Conservation (phyloP, 805 yeast species). For the Teunomyces stri region DNA sequence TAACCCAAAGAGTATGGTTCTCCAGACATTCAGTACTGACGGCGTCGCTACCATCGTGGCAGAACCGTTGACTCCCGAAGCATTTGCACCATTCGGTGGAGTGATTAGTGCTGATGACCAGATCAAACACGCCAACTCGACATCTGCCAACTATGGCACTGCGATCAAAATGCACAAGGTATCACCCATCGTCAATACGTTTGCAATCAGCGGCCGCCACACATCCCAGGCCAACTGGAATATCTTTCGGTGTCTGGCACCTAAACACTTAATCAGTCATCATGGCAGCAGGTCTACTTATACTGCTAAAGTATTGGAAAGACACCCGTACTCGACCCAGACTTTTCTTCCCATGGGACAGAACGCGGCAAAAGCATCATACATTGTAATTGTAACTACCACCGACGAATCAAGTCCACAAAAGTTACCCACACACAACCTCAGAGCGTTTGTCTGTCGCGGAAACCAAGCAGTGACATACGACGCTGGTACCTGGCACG, state of each 20-base stretch:
- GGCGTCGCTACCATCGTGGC: slow-evolving; percentile 39
- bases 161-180: slow-evolving; percentile 76
- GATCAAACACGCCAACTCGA: slow-evolving; percentile 39
- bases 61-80: slow-evolving; percentile 59
- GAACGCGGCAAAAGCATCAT: slow-evolving; percentile 46
- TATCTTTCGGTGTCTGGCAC: slow-evolving; percentile 78
- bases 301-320: slow-evolving; percentile 68
- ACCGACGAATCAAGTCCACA: slow-evolving; percentile 36
- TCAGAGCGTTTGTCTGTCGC: slow-evolving; percentile 68
- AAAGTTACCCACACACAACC: slow-evolving; percentile 58
- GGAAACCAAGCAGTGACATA: slow-evolving; percentile 91
- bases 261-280: slow-evolving; percentile 51
- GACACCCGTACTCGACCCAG: slow-evolving; percentile 88
- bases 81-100: slow-evolving; percentile 69
- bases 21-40: slow-evolving; percentile 36
- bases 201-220: slow-evolving; percentile 40
- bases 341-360: slow-evolving; percentile 91
- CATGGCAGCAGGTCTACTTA: slow-evolving; percentile 29
- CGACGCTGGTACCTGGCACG: slow-evolving; percentile 88
- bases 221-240: slow-evolving; percentile 71
- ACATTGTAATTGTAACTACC: slow-evolving; percentile 77
- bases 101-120: slow-evolving; percentile 79
- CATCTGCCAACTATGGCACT: slow-evolving; percentile 88
- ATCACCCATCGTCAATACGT: slow-evolving; percentile 61
- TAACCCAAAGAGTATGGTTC: slow-evolving; percentile 28